Evolutionary conservation across 345 rosid genomes (phyloP).

Genomic region (Garcia nutans): DNA sequence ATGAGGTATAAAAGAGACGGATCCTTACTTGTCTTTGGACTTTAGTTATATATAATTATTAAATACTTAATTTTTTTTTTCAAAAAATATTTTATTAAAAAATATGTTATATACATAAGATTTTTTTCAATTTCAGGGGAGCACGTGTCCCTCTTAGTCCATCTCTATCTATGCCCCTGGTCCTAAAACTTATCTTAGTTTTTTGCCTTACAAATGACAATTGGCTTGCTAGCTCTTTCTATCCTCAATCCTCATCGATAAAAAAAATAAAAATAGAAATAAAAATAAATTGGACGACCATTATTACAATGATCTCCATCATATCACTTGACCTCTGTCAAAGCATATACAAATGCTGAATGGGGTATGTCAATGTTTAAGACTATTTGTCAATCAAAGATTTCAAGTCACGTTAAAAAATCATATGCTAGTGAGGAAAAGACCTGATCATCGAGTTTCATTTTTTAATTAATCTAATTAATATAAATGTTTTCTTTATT

Average conservation of each 20-base stretch:
- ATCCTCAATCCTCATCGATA: conserved; percentile 33
- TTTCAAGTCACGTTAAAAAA: neutral
- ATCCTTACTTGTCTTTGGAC: too few species aligned
- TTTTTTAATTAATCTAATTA: too few species aligned
- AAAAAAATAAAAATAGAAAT: too few species aligned
- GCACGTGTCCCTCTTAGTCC: too few species aligned
- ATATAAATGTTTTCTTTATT: too few species aligned
- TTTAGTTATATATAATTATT: too few species aligned
- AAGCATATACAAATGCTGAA: conserved; percentile 3
- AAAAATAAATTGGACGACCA: conserved; percentile 35
- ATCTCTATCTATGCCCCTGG: too few species aligned
- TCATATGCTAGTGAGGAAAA: neutral
- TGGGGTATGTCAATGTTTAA: conserved; percentile 22
- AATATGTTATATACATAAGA: too few species aligned
- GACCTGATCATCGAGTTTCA: neutral
- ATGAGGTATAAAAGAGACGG: too few species aligned
- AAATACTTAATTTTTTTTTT: too few species aligned
- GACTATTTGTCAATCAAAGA: neutral
- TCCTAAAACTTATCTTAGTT: neutral
- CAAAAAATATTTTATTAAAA: too few species aligned
- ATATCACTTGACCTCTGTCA: conserved; percentile 31
- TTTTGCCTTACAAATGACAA: neutral
- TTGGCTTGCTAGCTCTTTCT: conserved; percentile 11
- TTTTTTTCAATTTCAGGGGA: too few species aligned
- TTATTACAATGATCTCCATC: conserved; percentile 27